Evolutionary conservation across 108 stramenopile genomes (phyloP).

Genomic region (Fragilaria radians): DNA sequence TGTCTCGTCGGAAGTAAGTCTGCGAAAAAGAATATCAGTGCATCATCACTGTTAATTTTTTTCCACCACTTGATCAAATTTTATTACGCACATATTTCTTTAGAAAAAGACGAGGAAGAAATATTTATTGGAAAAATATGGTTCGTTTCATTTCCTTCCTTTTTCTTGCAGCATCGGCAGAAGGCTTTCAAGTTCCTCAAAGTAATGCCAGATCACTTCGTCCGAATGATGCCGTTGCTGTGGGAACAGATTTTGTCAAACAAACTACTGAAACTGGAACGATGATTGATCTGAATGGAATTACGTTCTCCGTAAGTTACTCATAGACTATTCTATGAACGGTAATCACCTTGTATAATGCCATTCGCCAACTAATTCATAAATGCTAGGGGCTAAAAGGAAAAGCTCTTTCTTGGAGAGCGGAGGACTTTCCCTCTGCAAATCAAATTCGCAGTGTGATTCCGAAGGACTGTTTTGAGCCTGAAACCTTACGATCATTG

Average conservation of each 20-base stretch:
- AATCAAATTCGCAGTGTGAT: constrained; percentile 56
- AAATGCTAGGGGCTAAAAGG: constrained; percentile 46
- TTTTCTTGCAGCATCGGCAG: neutral
- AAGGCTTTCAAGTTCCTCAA: constrained; percentile 9
- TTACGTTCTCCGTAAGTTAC: constrained; percentile 26
- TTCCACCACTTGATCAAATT: too few relatives aligned
- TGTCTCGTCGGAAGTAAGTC: too few relatives aligned
- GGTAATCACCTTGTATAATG: neutral
- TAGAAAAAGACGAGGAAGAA: too few relatives aligned
- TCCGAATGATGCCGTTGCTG: neutral
- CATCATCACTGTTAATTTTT: too few relatives aligned
- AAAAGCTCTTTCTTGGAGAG: constrained; percentile 43
- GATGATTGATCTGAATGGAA: constrained; percentile 29
- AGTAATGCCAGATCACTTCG: neutral
- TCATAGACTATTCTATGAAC: neutral
- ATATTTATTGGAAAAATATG: neutral
- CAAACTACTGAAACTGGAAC: neutral
- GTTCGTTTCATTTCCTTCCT: neutral
- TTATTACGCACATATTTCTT: too few relatives aligned
- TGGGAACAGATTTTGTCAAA: neutral
- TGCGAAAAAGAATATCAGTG: too few relatives aligned
- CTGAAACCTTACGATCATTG: constrained; percentile 60
- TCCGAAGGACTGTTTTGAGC: constrained; percentile 90
- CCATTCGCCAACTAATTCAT: neutral
- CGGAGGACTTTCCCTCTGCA: constrained; percentile 57